Evolutionary conservation across 192 early-diverging fungal genomes (phyloP).

Genomic region (Umbelopsis isabellina): DNA sequence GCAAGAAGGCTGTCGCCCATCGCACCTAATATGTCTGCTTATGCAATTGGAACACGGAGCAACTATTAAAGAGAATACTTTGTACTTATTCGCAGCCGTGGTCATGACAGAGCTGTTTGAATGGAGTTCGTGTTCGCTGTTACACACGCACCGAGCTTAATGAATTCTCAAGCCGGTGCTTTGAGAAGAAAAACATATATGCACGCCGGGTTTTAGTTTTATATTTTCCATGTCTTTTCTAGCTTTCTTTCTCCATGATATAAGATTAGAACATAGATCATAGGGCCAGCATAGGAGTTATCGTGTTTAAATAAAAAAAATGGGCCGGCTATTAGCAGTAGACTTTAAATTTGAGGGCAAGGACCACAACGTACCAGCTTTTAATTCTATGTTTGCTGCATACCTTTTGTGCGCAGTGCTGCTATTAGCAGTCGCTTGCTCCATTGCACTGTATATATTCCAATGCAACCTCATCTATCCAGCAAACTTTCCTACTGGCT

Average conservation of each 20-base stretch:
- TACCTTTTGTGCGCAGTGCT: conserved; percentile 36
- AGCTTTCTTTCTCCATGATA: too few relatives aligned
- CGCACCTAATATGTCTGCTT: neutral
- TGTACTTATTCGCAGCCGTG: neutral
- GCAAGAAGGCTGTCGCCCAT: conserved; percentile 4
- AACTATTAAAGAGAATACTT: conserved; percentile 11
- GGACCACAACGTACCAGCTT: neutral
- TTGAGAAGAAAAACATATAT: too few relatives aligned
- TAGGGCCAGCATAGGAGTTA: too few relatives aligned
- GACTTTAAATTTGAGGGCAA: neutral
- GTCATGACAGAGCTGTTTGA: conserved; percentile 13
- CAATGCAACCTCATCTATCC: conserved; percentile 43
- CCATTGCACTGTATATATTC: conserved; percentile 34
- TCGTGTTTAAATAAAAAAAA: too few relatives aligned
- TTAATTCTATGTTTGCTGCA: conserved; percentile 1
- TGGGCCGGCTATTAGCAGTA: too few relatives aligned
- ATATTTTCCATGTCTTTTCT: too few relatives aligned
- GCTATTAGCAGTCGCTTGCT: conserved; percentile 26
- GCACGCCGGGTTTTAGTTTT: too few relatives aligned
- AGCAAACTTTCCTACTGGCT: conserved; percentile 37
- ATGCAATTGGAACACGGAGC: conserved; percentile 11
- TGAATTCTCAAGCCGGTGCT: too few relatives aligned
- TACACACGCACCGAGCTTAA: too few relatives aligned
- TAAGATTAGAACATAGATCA: too few relatives aligned
- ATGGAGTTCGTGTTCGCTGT: too few relatives aligned